Evolutionary conservation across 2,329 filamentous ascomycete species (phyloP).

Genomic region (Ophiosphaerella narmari): DNA sequence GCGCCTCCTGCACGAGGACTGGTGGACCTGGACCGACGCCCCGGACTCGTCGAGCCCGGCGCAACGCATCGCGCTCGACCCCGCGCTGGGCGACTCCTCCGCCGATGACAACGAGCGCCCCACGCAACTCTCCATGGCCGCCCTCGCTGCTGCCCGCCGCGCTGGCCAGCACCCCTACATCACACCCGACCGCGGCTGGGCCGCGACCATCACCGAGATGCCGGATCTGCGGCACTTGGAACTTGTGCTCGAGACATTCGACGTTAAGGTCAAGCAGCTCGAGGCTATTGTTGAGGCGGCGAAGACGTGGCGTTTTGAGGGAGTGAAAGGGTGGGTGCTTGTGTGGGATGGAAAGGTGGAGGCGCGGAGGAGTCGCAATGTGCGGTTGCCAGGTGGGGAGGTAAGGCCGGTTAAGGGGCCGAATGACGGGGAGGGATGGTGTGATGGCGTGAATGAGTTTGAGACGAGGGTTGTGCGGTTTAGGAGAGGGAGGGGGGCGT

Average conservation of each 20-base stretch:
- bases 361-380: slow-evolving; percentile 18
- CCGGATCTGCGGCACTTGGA: slow-evolving; percentile 25
- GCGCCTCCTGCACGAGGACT: slow-evolving; percentile 13
- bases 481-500: not conserved
- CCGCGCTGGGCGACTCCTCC: slow-evolving; percentile 13
- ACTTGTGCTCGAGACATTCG: slow-evolving; percentile 34
- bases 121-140: slow-evolving; percentile 18
- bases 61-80: slow-evolving; percentile 26
- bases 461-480: not conserved
- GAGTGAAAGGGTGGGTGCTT: slow-evolving; percentile 13
- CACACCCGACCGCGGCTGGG: slow-evolving; percentile 13
- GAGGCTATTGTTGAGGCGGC: slow-evolving; percentile 33
- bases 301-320: slow-evolving; percentile 34
- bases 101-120: not conserved
- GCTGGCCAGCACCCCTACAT: slow-evolving; percentile 11
- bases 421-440: not conserved
- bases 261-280: slow-evolving; percentile 26
- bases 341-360: slow-evolving; percentile 31
- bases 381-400: slow-evolving; percentile 20
- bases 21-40: slow-evolving; percentile 23
- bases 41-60: not conserved
- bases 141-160: slow-evolving; percentile 20
- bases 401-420: not conserved
- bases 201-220: slow-evolving; percentile 10
- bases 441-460: not conserved